Evolutionary conservation across 2,329 filamentous ascomycete genomes (phyloP).

Genomic region (Colletotrichum sp.): DNA sequence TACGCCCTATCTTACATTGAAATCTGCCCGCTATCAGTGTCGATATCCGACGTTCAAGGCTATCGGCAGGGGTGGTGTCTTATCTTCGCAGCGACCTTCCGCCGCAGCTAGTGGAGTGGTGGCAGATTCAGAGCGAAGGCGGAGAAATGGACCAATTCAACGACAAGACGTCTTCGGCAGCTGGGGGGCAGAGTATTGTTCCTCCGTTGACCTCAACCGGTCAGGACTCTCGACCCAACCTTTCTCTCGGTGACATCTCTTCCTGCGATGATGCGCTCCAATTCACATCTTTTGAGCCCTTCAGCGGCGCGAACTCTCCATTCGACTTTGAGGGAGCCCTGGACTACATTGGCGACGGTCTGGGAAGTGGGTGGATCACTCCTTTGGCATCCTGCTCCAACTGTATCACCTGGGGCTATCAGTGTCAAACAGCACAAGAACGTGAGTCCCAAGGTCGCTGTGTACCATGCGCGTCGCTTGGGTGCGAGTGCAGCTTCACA

Average conservation of each 20-base stretch:
- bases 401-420: slow-evolving; percentile 14
- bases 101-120: not conserved
- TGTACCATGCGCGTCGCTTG: slow-evolving; percentile 5
- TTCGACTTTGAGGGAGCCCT: not conserved
- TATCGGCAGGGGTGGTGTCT: not conserved
- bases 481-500: slow-evolving; percentile 4
- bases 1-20: not conserved
- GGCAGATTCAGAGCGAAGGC: not conserved
- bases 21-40: not conserved
- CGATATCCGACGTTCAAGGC: not conserved
- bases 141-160: not conserved
- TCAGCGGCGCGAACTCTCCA: slow-evolving; percentile 1
- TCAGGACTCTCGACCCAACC: not conserved
- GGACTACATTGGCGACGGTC: not conserved
- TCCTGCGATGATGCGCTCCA: not conserved
- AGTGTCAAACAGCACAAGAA: not conserved
- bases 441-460: not conserved
- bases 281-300: not conserved
- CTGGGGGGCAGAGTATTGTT: not conserved
- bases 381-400: not conserved
- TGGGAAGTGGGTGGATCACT: not conserved
- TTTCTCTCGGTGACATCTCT: not conserved
- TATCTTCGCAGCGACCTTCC: not conserved
- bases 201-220: not conserved
- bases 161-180: not conserved